phyloP scores from a whole-genome alignment of 768 basidiomycete species.

The Plicaturopsis crispa region DNA sequence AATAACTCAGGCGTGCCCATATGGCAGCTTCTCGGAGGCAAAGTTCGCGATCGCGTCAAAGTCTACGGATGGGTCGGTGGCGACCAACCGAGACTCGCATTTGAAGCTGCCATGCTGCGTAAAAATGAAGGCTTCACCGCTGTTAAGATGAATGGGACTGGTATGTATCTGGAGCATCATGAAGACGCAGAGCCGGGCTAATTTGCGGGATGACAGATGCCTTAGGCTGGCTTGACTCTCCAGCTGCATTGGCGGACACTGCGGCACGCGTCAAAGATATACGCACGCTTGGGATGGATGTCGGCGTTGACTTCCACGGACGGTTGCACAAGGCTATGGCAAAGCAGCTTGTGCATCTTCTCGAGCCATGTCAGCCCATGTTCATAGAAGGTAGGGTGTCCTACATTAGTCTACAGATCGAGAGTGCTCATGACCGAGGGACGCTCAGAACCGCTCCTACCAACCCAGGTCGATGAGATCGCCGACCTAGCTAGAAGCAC shows the following conservation, averaged over 20 bases:
- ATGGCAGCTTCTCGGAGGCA: slow-evolving; percentile 64
- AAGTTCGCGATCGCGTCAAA: slow-evolving; percentile 50
- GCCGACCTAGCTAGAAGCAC: slow-evolving; percentile 47
- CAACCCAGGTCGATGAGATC: slow-evolving; percentile 54
- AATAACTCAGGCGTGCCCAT: slow-evolving; percentile 38
- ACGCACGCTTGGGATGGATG: slow-evolving; percentile 45
- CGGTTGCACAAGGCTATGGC: slow-evolving; percentile 64
- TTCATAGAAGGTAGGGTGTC: slow-evolving; percentile 50
- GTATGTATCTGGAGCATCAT: slow-evolving; percentile 20
- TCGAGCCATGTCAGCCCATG: slow-evolving; percentile 52
- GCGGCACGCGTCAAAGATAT: slow-evolving; percentile 40
- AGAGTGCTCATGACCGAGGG: slow-evolving; percentile 1
- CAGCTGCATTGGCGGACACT: slow-evolving; percentile 38
- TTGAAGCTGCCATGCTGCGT: slow-evolving; percentile 41
- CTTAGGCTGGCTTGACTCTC: slow-evolving; percentile 57
- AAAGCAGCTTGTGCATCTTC: slow-evolving; percentile 53
- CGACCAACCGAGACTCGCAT: no score
- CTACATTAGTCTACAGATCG: no score
- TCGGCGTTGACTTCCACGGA: slow-evolving; percentile 66
- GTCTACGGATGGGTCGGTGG: slow-evolving; percentile 56
- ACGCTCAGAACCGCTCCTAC: slow-evolving; percentile 44
- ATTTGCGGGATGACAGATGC: slow-evolving; percentile 11
- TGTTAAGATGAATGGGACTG: slow-evolving; percentile 67
- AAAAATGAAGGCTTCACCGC: slow-evolving; percentile 60
- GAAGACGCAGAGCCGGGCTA: background rate